phyloP scores from a whole-genome alignment of 306 rosid species.

The Purshia tridentata region DNA sequence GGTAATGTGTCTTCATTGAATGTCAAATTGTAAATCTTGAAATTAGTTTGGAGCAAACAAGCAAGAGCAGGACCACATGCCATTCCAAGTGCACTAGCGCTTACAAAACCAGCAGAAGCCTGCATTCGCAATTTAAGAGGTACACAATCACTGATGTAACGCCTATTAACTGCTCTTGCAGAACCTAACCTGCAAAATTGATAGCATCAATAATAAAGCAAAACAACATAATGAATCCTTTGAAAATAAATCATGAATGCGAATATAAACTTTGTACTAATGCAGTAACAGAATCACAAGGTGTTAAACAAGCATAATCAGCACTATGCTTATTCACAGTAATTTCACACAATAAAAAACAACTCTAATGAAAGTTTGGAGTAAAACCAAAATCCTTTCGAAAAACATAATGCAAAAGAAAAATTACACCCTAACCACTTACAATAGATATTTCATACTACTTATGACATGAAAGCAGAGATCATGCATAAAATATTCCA shows the following conservation, averaged over 20 bases:
- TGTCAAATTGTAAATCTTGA: constrained; percentile 45
- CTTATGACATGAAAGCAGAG: neutral
- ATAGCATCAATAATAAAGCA: neutral
- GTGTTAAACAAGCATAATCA: neutral
- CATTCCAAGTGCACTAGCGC: constrained; percentile 79
- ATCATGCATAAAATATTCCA: neutral
- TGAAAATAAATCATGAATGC: neutral
- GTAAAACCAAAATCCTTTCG: too few relatives aligned
- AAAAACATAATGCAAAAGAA: neutral
- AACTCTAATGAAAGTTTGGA: too few relatives aligned
- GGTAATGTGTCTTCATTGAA: constrained; percentile 55
- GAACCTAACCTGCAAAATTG: constrained; percentile 46
- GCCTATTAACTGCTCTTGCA: constrained; percentile 53
- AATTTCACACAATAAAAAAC: too few relatives aligned
- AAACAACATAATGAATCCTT: neutral
- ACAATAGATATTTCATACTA: neutral
- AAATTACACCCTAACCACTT: neutral
- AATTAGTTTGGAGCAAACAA: constrained; percentile 39
- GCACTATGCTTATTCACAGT: neutral
- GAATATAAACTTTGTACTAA: neutral
- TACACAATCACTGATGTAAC: constrained; percentile 54
- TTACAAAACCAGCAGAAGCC: constrained; percentile 69
- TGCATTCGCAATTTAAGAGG: constrained; percentile 46
- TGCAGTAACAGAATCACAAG: neutral
- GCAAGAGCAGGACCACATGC: constrained; percentile 62